phyloP scores from a whole-genome alignment of 2,329 filamentous ascomycete species.

The Pseudogymnoascus verrucosus region DNA sequence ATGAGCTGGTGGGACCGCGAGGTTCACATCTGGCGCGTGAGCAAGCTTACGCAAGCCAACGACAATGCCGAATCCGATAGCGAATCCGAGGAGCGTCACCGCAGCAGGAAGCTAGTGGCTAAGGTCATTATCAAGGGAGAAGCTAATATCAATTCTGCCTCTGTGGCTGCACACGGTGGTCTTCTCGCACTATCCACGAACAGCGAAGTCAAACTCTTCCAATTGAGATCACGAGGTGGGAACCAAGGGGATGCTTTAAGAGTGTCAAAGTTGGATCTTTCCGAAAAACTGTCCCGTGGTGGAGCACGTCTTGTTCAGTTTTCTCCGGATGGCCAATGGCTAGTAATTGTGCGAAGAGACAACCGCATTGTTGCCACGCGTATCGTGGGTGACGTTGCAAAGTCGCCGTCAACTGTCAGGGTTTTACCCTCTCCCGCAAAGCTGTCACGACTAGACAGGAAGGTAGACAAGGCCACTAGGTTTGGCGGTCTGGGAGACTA shows the following conservation, averaged over 20 bases:
- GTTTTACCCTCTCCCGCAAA: slow-evolving; percentile 38
- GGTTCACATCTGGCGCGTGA: slow-evolving; percentile 70
- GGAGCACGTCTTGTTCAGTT: slow-evolving; percentile 66
- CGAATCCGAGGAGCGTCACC: slow-evolving; percentile 25
- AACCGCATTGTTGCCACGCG: slow-evolving; percentile 48
- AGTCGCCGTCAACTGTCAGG: slow-evolving; percentile 32
- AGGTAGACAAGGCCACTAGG: slow-evolving; percentile 45
- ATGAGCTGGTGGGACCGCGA: slow-evolving; percentile 91
- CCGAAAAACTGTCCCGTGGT: slow-evolving; percentile 43
- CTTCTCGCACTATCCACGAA: slow-evolving; percentile 70
- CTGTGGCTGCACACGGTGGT: slow-evolving; percentile 63
- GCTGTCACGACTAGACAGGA: slow-evolving; percentile 44
- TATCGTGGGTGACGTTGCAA: slow-evolving; percentile 31
- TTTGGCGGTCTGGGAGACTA: slow-evolving; percentile 68
- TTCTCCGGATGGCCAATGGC: slow-evolving; percentile 63
- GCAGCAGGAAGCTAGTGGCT: slow-evolving; percentile 58
- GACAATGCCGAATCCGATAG: slow-evolving; percentile 37
- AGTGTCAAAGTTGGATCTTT: slow-evolving; percentile 62
- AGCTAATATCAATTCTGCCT: slow-evolving; percentile 70
- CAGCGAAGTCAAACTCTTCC: slow-evolving; percentile 70
- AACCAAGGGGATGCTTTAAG: slow-evolving; percentile 52
- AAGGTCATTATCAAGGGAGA: slow-evolving; percentile 65
- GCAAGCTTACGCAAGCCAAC: slow-evolving; percentile 15
- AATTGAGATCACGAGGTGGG: slow-evolving; percentile 46
- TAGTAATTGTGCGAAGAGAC: slow-evolving; percentile 56